Conservation (phyloP, 345 rosid species). For the Erodium maritimum region DNA sequence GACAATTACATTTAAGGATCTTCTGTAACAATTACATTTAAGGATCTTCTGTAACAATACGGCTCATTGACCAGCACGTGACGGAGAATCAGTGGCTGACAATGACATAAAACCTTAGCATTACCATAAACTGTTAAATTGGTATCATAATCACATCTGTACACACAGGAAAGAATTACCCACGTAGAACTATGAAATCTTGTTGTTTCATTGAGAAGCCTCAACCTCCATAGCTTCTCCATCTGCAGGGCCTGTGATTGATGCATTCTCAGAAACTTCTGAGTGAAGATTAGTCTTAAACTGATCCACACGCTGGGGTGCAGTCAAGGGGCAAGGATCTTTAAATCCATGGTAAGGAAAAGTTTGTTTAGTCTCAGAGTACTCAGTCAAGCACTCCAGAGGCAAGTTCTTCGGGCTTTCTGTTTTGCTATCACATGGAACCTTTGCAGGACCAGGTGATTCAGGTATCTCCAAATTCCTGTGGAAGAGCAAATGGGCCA, state of each 20-base stretch:
- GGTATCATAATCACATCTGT: neutral
- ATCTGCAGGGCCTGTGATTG: neutral
- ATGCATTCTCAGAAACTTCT: conserved; percentile 2
- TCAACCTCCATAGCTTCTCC: conserved; percentile 5
- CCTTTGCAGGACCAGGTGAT: conserved; percentile 42
- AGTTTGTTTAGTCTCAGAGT: conserved; percentile 17
- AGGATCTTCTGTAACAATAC: too few species aligned
- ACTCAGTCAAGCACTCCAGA: conserved; percentile 19
- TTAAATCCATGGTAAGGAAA: conserved; percentile 23
- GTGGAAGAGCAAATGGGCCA: conserved; percentile 86
- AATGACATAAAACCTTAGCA: conserved; percentile 4
- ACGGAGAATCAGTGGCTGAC: too few species aligned
- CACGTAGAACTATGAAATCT: conserved; percentile 2
- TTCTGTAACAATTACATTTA: too few species aligned
- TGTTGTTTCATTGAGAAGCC: conserved; percentile 4
- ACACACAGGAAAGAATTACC: conserved; percentile 10
- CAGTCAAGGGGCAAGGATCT: conserved; percentile 5
- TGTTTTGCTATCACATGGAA: conserved; percentile 25
- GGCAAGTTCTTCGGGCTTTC: conserved; percentile 13
- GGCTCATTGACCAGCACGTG: too few species aligned
- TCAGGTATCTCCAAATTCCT: conserved; percentile 53
- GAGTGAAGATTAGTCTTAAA: neutral
- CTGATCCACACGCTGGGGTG: neutral
- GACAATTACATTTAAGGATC: too few species aligned
- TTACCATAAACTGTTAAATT: conserved; percentile 11